Evolutionary conservation across 2,329 filamentous ascomycete genomes (phyloP).

Genomic region (Clarireedia homoeocarpa): DNA sequence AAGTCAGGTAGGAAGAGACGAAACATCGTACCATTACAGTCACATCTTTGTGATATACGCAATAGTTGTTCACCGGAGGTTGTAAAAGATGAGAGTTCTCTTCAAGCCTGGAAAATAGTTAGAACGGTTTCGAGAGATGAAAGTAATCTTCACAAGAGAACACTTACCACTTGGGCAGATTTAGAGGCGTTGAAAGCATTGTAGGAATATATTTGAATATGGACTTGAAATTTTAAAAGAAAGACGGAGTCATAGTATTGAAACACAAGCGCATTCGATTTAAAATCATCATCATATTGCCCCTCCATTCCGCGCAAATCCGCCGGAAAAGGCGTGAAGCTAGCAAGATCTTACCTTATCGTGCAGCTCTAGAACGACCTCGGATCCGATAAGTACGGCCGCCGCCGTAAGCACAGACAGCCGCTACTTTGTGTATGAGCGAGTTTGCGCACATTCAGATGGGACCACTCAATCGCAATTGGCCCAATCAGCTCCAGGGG

Average conservation of each 20-base stretch:
- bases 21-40: conserved; percentile 62
- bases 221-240: not conserved
- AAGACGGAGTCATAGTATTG: too few relatives aligned
- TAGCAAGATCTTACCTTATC: too few relatives aligned
- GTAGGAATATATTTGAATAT: not conserved
- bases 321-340: too few relatives aligned
- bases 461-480: too few relatives aligned
- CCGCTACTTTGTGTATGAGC: too few relatives aligned
- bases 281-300: not conserved
- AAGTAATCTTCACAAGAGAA: not conserved
- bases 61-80: conserved; percentile 95
- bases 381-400: too few relatives aligned
- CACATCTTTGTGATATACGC: conserved; percentile 79
- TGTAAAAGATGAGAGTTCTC: conserved; percentile 78
- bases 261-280: too few relatives aligned
- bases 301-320: not conserved
- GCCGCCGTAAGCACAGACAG: too few relatives aligned
- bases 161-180: conserved; percentile 28
- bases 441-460: too few relatives aligned
- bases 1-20: not conserved
- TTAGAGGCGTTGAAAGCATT: conserved; percentile 25
- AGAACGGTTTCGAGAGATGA: not conserved
- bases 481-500: too few relatives aligned
- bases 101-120: conserved; percentile 58
- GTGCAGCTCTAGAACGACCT: too few relatives aligned